A percentile compares a stretch with the other conserved stretches of the same genome.
phyloP scores from a whole-genome alignment of 495 filamentous ascomycete species.

The Aspergillus taichungensis region DNA sequence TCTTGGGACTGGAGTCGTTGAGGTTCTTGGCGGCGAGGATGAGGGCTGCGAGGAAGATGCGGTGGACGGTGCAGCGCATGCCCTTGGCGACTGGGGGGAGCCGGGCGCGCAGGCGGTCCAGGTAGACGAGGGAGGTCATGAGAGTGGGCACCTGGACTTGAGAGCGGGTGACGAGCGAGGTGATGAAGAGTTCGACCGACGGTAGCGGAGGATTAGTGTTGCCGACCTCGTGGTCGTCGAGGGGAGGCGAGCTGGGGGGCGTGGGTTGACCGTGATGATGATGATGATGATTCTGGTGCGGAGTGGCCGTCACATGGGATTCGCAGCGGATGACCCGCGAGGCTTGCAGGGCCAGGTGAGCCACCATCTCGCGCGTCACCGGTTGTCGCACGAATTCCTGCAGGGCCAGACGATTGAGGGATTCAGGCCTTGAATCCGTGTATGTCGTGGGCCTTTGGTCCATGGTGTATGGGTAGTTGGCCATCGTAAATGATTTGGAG shows the following conservation, averaged over 20 bases:
- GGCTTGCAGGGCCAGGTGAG: constrained; percentile 74
- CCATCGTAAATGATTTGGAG: constrained; percentile 1
- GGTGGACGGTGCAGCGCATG: constrained; percentile 91
- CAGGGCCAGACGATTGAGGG: constrained; percentile 70
- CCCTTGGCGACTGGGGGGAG: constrained; percentile 94
- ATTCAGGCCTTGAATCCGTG: constrained; percentile 1
- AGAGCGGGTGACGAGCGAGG: constrained; percentile 77
- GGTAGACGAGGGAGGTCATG: constrained; percentile 93
- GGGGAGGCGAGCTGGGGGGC: constrained; percentile 58
- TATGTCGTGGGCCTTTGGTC: constrained; percentile 29
- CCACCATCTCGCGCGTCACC: constrained; percentile 77
- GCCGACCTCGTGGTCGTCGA: constrained; percentile 41
- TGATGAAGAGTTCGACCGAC: constrained; percentile 82
- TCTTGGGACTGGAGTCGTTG: constrained; percentile 93
- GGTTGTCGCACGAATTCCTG: constrained; percentile 80
- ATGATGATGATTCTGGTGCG: constrained; percentile 26
- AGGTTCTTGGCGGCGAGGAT: constrained; percentile 74
- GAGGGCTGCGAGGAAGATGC: constrained; percentile 72
- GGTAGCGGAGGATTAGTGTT: constrained; percentile 48
- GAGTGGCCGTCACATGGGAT: constrained; percentile 32
- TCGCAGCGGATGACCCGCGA: constrained; percentile 89
- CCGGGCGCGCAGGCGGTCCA: constrained; percentile 69
- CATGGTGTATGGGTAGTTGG: constrained; percentile 12
- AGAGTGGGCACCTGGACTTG: constrained; percentile 96
- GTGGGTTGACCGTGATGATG: constrained; percentile 50